Evolutionary conservation across 2,329 filamentous ascomycete species (phyloP).

Genomic region (Penicillium sp.): DNA sequence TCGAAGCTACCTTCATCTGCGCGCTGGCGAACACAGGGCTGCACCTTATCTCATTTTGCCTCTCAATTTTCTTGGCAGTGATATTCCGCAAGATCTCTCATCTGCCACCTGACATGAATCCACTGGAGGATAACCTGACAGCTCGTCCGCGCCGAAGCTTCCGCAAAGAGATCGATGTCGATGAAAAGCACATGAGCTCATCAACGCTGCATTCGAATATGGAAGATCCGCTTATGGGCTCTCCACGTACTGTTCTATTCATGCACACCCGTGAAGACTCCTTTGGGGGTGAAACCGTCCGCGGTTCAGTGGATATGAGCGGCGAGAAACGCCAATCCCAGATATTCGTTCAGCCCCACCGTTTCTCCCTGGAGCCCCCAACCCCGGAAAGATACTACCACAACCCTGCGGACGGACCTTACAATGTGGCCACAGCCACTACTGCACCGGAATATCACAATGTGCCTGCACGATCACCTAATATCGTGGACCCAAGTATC

Average conservation of each 20-base stretch:
- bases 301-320: constrained; percentile 51
- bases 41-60: constrained; percentile 67
- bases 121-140: constrained; percentile 81
- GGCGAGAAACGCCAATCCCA: constrained; percentile 50
- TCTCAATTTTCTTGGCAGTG: constrained; percentile 74
- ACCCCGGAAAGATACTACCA: constrained; percentile 34
- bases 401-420: constrained; percentile 28
- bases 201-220: constrained; percentile 47
- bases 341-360: constrained; percentile 46
- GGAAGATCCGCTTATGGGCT: constrained; percentile 46
- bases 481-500: constrained; percentile 32
- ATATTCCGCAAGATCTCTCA: constrained; percentile 79
- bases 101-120: constrained; percentile 93
- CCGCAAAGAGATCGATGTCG: constrained; percentile 64
- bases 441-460: constrained; percentile 26
- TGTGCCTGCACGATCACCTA: constrained; percentile 29
- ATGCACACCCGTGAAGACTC: constrained; percentile 72
- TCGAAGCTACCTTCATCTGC: constrained; percentile 68
- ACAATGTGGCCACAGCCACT: not conserved
- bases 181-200: constrained; percentile 63
- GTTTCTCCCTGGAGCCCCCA: constrained; percentile 31
- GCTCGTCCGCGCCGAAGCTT: constrained; percentile 65
- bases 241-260: constrained; percentile 67
- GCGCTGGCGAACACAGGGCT: constrained; percentile 65
- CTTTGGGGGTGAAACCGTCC: constrained; percentile 57